A percentile compares a stretch with the other conserved stretches of the same genome.
These are phyloP conservation scores for Monascus purpureus DNA, from an alignment of 495 filamentous ascomycete genomes.

Conservation along the genomic window DNA sequence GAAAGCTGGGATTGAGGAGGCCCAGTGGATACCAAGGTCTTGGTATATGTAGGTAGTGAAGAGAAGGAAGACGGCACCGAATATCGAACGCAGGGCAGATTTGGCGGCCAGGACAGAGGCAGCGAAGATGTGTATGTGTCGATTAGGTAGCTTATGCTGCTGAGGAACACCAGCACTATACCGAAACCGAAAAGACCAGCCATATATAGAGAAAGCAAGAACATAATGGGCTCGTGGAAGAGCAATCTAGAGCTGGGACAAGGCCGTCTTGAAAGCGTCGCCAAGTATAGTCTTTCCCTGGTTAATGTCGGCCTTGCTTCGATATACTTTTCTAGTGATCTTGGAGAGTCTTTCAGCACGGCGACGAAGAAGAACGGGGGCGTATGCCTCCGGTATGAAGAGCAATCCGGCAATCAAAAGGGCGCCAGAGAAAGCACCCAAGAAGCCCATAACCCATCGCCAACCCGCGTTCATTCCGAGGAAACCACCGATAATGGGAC, in stretches of 20 bases:
- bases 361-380: slow-evolving; percentile 41
- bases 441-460: slow-evolving; percentile 52
- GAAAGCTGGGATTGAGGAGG: slow-evolving; percentile 63
- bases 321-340: slow-evolving; percentile 42
- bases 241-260: not conserved
- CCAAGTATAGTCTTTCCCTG: slow-evolving; percentile 23
- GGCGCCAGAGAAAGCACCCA: slow-evolving; percentile 35
- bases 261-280: not conserved
- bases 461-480: slow-evolving; percentile 45
- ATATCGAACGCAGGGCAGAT: not conserved
- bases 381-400: slow-evolving; percentile 48
- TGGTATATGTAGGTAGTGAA: slow-evolving; percentile 48
- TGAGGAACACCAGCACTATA: not conserved
- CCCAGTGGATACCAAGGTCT: slow-evolving; percentile 71
- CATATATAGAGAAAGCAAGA: not conserved
- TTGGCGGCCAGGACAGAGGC: not conserved
- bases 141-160: not conserved
- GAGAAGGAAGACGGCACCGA: not conserved
- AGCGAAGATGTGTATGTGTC: not conserved
- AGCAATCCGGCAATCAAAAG: slow-evolving; percentile 42
- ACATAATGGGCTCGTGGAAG: not conserved
- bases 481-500: slow-evolving; percentile 48
- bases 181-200: not conserved
- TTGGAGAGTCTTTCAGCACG: slow-evolving; percentile 39
- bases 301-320: slow-evolving; percentile 30